Conservation (phyloP, 441 rosid species). For the Bocquillonia castaneifolia region DNA sequence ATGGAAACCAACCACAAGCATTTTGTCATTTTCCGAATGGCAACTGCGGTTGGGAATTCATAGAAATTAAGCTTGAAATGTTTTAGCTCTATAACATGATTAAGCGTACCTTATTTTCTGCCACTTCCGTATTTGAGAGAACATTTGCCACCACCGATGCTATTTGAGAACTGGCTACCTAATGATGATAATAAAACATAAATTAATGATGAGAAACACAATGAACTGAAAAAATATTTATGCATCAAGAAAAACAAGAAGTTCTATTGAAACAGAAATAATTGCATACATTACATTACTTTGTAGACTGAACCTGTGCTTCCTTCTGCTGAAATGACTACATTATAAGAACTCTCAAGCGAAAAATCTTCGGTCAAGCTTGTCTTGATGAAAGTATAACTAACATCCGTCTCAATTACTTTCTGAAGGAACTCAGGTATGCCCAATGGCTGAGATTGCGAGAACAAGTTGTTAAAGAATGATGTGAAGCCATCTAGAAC, state of each 20-base stretch:
- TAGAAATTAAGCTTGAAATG: not conserved
- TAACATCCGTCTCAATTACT: slow-evolving; percentile 59
- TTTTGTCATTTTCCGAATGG: not conserved
- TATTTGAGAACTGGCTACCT: slow-evolving; percentile 68
- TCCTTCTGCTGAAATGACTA: slow-evolving; percentile 72
- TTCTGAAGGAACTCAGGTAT: slow-evolving; percentile 62
- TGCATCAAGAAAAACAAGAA: not conserved
- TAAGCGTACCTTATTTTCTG: slow-evolving; percentile 79
- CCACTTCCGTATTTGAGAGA: slow-evolving; percentile 68
- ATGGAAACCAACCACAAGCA: not conserved
- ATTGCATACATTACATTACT: slow-evolving; percentile 98
- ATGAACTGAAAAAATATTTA: not conserved
- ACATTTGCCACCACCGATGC: slow-evolving; percentile 78
- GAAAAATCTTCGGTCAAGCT: slow-evolving; percentile 71
- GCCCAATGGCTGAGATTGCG: slow-evolving; percentile 53
- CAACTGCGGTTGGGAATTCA: not conserved
- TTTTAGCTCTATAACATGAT: not conserved
- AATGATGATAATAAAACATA: not conserved
- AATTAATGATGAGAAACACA: slow-evolving; percentile 11
- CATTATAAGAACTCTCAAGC: slow-evolving; percentile 64
- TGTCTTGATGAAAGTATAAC: slow-evolving; percentile 75
- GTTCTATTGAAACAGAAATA: slow-evolving; percentile 30
- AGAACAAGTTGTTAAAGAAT: slow-evolving; percentile 69
- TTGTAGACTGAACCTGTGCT: slow-evolving; percentile 62
- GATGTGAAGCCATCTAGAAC: slow-evolving; percentile 75